Base-by-base conservation (phyloP, 1,284 basidiomycete genomes). In the Apiotrichum sp. region DNA sequence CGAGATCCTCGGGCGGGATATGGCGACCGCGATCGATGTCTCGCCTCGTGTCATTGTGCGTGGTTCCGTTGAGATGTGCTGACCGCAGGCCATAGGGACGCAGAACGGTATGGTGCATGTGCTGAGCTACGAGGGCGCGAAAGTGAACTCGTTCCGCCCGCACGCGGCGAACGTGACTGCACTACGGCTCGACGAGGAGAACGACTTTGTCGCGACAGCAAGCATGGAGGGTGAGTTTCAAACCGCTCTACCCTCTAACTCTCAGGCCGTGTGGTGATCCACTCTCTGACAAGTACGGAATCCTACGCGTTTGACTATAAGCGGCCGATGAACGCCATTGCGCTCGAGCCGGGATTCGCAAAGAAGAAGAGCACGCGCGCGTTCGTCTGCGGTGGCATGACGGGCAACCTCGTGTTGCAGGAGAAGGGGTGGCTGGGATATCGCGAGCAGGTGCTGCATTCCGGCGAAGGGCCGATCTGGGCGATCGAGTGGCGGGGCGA, bases 371-470 rank as follows among this genome's bases (percentile, higher is more conserved):
- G 82, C 35, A 84, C 87, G 6, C 83, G 92, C n/a, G 84, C 88
- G 0, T 88, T 97, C 65, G 88, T 97, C 4, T 93, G 88, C 56
- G 96, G 95, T 43, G 96, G 96, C 4, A 83, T 97, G 83, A 87
- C 89, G 0, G 95, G 96, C 4, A 85, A 83, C 40, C 79, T 98
- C 32, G 80, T 90, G 11, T 71, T 95, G 62, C 84, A 89, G 62
- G 95, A 98, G 77, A 98, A 97, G 73, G 89, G 93, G 8, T 98
- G 95, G 93, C 79, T 98, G 3, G 93, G 95, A 0, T 89, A 97
- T 69, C 93, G 89, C 66, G 93, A 97, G 74, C 88, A 86, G 0
- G 75, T 88, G 5, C 75, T 98, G 29, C 89, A 96, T 68, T 81
- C 83, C 29, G 89, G 88, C 3, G 96, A 98, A 74, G 96, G 95